Conservation (phyloP, 148 eudicot genomes). For the Limonium bicolor region DNA sequence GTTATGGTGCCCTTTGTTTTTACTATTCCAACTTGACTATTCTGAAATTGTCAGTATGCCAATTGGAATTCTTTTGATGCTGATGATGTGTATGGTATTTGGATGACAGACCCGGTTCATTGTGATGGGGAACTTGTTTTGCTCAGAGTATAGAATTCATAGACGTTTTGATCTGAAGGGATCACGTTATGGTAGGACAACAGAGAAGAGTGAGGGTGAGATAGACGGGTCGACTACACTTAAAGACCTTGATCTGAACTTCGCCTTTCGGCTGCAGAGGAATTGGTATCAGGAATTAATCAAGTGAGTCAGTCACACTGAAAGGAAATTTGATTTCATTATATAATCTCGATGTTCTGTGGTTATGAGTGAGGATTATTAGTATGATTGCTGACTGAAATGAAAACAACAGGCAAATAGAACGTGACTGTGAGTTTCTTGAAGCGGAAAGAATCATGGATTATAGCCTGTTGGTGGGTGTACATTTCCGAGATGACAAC, state of each 20-base stretch:
- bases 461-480: slow-evolving; percentile 86
- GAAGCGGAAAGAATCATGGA: slow-evolving; percentile 93
- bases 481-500: slow-evolving; percentile 76
- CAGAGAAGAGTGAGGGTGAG: slow-evolving; percentile 65
- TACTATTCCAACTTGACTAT: not conserved
- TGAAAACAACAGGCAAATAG: slow-evolving; percentile 62
- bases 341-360: not conserved
- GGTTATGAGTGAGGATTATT: not conserved
- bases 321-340: not conserved
- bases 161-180: slow-evolving; percentile 93
- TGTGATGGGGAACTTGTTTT: slow-evolving; percentile 93
- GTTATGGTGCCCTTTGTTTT: not conserved
- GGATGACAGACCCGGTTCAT: slow-evolving; percentile 75
- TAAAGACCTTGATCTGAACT: slow-evolving; percentile 92
- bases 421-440: slow-evolving; percentile 87
- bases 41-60: not conserved
- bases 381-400: not conserved
- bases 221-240: slow-evolving; percentile 96
- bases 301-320: slow-evolving; percentile 74
- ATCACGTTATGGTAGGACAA: slow-evolving; percentile 81
- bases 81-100: not conserved
- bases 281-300: slow-evolving; percentile 82
- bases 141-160: slow-evolving; percentile 83
- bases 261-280: slow-evolving; percentile 68
- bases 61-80: too few species aligned